A percentile compares a stretch with the other conserved stretches of the same genome.
Evolutionary conservation across 257 asterid genomes (phyloP).

Genomic region (Penstemon davidsonii): DNA sequence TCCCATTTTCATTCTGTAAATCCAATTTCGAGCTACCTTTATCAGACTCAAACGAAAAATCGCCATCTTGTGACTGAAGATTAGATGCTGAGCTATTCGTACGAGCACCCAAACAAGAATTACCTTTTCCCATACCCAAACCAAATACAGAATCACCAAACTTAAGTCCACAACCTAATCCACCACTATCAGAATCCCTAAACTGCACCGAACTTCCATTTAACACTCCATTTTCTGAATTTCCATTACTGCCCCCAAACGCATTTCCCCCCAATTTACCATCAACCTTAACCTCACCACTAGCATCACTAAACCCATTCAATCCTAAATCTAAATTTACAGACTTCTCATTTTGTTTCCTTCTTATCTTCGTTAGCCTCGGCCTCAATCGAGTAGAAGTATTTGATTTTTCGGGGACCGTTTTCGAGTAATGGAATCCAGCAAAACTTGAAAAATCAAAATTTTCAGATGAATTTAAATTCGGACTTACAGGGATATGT

Average conservation of each 20-base stretch:
- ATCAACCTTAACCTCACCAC: conserved; percentile 26
- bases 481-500: conserved; percentile 20
- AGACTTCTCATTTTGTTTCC: conserved; percentile 40
- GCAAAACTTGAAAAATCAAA: conserved; percentile 33
- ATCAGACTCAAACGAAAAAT: conserved; percentile 30
- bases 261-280: conserved; percentile 27
- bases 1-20: conserved; percentile 31
- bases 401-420: conserved; percentile 31
- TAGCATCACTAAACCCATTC: conserved; percentile 34
- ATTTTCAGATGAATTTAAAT: conserved; percentile 22
- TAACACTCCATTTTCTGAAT: conserved; percentile 9
- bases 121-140: conserved; percentile 25
- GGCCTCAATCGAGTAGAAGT: conserved; percentile 50
- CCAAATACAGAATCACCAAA: conserved; percentile 27
- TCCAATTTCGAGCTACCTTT: conserved; percentile 29
- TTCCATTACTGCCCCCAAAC: conserved; percentile 26
- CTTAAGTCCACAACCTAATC: conserved; percentile 27
- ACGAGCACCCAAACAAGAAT: conserved; percentile 31
- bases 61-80: conserved; percentile 16
- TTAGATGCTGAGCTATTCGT: conserved; percentile 17
- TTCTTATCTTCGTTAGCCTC: conserved; percentile 54
- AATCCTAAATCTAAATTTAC: conserved; percentile 35
- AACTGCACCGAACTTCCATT: conserved; percentile 21
- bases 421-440: conserved; percentile 36
- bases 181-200: conserved; percentile 29